Evolutionary conservation across 208 protist species (phyloP).

Genomic region (Leishmania arabica): DNA sequence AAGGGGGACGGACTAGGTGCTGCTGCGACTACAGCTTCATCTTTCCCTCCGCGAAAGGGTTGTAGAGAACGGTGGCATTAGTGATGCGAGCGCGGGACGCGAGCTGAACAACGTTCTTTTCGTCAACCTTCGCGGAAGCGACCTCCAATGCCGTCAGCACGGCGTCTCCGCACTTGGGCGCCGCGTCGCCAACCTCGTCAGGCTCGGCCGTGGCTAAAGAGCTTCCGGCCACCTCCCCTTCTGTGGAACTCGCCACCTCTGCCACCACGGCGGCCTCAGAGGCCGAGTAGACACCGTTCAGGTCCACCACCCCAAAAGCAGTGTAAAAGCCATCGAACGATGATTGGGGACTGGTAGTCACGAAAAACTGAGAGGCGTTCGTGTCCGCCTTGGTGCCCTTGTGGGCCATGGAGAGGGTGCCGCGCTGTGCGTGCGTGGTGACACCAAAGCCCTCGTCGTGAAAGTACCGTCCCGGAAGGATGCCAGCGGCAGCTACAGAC

Average conservation of each 20-base stretch:
- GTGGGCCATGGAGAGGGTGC: conserved; percentile 96
- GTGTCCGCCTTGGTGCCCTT: conserved; percentile 82
- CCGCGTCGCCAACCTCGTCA: neutral
- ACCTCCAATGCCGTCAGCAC: conserved; percentile 61
- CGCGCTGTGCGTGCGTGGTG: conserved; percentile 82
- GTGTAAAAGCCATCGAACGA: conserved; percentile 92
- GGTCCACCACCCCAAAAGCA: conserved; percentile 93
- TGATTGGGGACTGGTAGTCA: conserved; percentile 60
- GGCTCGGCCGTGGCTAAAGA: neutral
- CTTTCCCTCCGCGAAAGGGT: conserved; percentile 81
- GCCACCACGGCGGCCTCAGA: conserved; percentile 7
- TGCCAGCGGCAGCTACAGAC: conserved; percentile 11
- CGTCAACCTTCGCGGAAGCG: conserved; percentile 40
- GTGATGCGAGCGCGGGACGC: conserved; percentile 44
- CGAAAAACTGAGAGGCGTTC: conserved; percentile 93
- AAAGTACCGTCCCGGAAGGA: conserved; percentile 53
- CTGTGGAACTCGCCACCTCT: neutral
- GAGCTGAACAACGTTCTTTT: conserved; percentile 60
- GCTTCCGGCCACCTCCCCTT: neutral
- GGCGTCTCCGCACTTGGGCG: conserved; percentile 41
- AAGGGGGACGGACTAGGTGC: neutral
- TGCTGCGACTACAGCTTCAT: conserved; percentile 8
- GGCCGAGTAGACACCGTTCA: conserved; percentile 34
- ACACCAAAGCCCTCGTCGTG: conserved; percentile 92
- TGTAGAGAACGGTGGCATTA: conserved; percentile 68